Evolutionary conservation across 495 filamentous ascomycete genomes (phyloP), one percentile per base, ranked within the genome.

Genomic region (Amorphotheca resinae): DNA sequence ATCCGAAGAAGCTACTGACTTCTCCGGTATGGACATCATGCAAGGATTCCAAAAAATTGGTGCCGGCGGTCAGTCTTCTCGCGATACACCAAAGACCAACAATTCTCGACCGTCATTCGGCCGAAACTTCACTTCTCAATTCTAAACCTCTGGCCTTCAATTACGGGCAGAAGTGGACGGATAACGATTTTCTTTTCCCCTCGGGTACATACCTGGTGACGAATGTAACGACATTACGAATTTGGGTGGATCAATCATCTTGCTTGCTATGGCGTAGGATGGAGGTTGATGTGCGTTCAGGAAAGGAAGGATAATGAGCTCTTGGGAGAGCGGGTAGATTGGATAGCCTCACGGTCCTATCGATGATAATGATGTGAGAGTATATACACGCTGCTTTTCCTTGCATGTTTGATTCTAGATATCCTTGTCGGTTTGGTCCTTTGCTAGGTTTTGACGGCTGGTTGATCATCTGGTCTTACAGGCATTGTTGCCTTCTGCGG

Each of bases 31-130:
- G 34, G 87, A 95, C 60, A 79, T 96, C 42, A 69, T 88, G 40
- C 82, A 87, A 57, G 87, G 86, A 5, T 94, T 95, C 53, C 80
- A 86, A 59, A 87, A 85, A 60, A 95, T 94, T 60, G 86, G 86
- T 43, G 20, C 48, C 33, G 48, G 42, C 11, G 25, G 2, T 3
- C 25, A 17, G 15, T 37, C 22, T n/a, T 26, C 26, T 12, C 38
- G 32, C 20, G 41, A 15, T n/a, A 44, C 40, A 23, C 46, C 46
- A 23, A 44, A 44, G 41, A 32, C 39, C 7, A 16, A 36, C 17
- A 18, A 15, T 22, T 34, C 44, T 14, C 42, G 52, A 45, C 49
- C 52, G 9, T 9, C 34, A 5, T 21, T 55, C 18, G 52, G 52
- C 11, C 49, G 52, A 22, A 55, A 41, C 30, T 48, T 49, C 25